Evolutionary conservation across 2,329 filamentous ascomycete genomes (phyloP).

Genomic region (Lizonia empirigonia): DNA sequence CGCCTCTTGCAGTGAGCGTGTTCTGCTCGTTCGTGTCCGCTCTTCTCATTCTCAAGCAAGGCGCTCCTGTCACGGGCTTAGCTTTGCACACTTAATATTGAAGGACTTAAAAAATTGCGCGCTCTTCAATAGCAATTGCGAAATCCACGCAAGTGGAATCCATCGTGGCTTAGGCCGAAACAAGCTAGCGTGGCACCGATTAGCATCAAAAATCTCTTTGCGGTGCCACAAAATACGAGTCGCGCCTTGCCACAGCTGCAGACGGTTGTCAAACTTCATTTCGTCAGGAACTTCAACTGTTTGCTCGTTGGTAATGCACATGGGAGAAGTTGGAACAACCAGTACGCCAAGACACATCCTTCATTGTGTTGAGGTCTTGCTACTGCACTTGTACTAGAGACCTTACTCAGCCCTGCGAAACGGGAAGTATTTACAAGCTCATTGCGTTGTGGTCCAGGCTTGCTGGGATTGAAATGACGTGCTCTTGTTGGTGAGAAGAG

Average conservation of each 20-base stretch:
- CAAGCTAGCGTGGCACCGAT: background rate
- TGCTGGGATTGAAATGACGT: constrained; percentile 22
- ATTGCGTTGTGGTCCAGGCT: constrained; percentile 20
- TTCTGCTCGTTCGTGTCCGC: background rate
- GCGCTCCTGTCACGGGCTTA: too few species aligned
- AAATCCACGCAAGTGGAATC: constrained; percentile 1
- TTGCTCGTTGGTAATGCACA: background rate
- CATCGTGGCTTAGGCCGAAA: background rate
- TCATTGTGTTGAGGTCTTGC: background rate
- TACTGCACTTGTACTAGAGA: background rate
- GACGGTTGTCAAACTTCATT: background rate
- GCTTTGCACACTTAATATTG: too few species aligned
- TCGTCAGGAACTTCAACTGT: background rate
- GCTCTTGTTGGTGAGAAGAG: constrained; percentile 24
- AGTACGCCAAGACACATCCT: background rate
- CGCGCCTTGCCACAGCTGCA: background rate
- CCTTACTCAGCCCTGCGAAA: background rate
- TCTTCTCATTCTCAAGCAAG: background rate
- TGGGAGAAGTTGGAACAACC: background rate
- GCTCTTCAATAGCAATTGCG: background rate
- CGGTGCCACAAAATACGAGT: background rate
- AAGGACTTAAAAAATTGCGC: background rate
- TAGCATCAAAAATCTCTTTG: background rate
- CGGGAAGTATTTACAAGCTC: background rate
- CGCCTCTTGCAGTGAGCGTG: too few species aligned